Evolutionary conservation across 306 rosid genomes (phyloP), one percentile per base, ranked within the genome.

Genomic region (Oemleria cerasiformis): DNA sequence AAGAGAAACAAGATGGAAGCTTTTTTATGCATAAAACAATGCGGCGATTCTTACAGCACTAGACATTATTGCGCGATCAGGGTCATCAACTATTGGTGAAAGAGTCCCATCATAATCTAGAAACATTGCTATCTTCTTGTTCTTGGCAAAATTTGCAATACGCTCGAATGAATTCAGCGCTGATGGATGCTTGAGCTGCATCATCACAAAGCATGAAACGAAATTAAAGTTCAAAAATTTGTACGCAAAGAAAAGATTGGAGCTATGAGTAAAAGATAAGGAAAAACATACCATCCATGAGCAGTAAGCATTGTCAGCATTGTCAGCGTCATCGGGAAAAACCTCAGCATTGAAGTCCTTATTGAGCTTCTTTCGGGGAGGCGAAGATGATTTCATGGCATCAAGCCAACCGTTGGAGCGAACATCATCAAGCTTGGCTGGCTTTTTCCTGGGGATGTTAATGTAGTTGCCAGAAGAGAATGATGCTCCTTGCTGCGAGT

Each of bases 81-180:
- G 98, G 75, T 94, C 90, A 73, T 91, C 92, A 23, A 94, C 98
- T 30, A 94, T 94, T 34, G 98, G 98, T 9, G 98, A 88, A 74
- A 94, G 98, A 30, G 94, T 87, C 70, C 98, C 97, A 75, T 94
- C 98, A 73, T 94, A 94, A 70, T 94, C 98, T 49, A 91, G 82
- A 81, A 94, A 94, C 20, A 94, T 68, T 19, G 90, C 97, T 74
- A 94, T 84, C 84, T 86, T 83, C 84, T 91, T 94, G 79, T 83
- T 67, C 82, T 62, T 84, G 3, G 91, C 91, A 60, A 21, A 71
- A 41, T 80, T 84, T 17, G 82, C 23, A n/a, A 94, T 83, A 73
- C 85, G 73, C 67, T 81, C 84, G 21, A 91, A 88, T 64, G 73
- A 83, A 8, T 70, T 79, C 34, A 94, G 83, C 19, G 98, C 98